Evolutionary conservation across 73 alveolate genomes (phyloP).

Genomic region (Halteria grandinella): DNA sequence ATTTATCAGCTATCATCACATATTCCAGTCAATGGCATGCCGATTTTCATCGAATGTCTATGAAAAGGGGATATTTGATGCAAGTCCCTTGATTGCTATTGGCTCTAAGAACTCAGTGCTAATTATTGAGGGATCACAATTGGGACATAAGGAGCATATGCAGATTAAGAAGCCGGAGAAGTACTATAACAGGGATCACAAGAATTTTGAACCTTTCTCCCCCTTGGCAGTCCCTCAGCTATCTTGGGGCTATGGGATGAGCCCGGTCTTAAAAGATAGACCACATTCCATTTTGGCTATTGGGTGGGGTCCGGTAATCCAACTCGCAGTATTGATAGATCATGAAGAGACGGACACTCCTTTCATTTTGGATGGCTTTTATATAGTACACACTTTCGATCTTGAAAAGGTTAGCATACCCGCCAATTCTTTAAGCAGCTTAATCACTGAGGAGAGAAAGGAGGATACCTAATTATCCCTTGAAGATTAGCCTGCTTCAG

Average conservation of each 20-base stretch:
- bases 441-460: too few species aligned
- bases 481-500: too few species aligned
- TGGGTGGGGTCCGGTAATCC: conserved; percentile 62
- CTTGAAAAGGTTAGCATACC: too few species aligned
- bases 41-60: neutral
- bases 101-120: conserved; percentile 9
- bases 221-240: conserved; percentile 22
- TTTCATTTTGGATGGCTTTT: conserved; percentile 44
- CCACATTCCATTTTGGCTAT: conserved; percentile 46
- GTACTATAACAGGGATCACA: neutral
- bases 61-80: neutral
- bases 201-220: neutral
- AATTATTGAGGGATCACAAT: neutral
- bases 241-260: conserved; percentile 56
- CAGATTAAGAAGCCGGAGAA: conserved; percentile 5
- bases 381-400: too few species aligned
- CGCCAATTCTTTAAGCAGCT: too few species aligned
- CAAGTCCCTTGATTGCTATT: conserved; percentile 21
- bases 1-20: neutral
- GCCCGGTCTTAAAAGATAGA: conserved; percentile 46
- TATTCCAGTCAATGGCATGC: neutral
- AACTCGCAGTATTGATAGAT: conserved; percentile 36
- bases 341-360: conserved; percentile 14
- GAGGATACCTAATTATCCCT: too few species aligned
- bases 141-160: neutral